These are phyloP conservation scores for Rhododendron griersonianum DNA, from an alignment of 148 eudicot species.

Conservation along the genomic window DNA sequence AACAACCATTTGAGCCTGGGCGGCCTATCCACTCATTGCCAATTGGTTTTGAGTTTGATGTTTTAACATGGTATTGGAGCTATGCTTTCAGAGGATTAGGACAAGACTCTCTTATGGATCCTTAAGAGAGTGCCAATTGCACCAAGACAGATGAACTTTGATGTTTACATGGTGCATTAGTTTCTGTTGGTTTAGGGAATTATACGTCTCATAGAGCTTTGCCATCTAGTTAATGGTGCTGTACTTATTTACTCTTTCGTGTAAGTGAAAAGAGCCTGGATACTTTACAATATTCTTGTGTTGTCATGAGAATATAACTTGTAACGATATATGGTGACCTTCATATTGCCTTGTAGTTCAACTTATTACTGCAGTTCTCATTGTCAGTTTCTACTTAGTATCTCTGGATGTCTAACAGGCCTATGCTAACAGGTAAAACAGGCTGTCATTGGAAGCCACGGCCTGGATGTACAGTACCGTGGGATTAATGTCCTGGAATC, in stretches of 20 bases:
- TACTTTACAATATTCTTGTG: background rate
- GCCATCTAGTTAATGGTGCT: background rate
- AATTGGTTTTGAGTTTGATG: too few species aligned
- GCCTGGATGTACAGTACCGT: constrained; percentile 67
- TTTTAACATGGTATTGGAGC: too few species aligned
- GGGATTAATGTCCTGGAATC: constrained; percentile 87
- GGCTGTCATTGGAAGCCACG: constrained; percentile 63
- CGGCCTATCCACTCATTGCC: too few species aligned
- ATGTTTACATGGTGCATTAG: background rate
- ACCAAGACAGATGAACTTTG: background rate
- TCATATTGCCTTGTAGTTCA: constrained; percentile 1
- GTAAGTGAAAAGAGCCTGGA: background rate
- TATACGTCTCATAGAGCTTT: background rate
- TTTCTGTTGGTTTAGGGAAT: constrained; percentile 3
- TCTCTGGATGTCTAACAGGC: background rate
- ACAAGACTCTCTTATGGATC: too few species aligned
- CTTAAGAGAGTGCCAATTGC: background rate
- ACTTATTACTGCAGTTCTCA: background rate
- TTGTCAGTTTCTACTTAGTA: background rate
- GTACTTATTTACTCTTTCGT: background rate
- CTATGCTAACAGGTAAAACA: constrained; percentile 59
- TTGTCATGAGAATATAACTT: background rate
- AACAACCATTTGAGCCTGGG: too few species aligned
- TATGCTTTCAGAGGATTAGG: too few species aligned
- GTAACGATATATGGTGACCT: background rate